Percentiles rank a stretch among this genome's conserved stretches.
These are phyloP conservation scores for Laburnicola sp. DNA, from an alignment of 2,329 filamentous ascomycete species.

Conservation along the genomic window DNA sequence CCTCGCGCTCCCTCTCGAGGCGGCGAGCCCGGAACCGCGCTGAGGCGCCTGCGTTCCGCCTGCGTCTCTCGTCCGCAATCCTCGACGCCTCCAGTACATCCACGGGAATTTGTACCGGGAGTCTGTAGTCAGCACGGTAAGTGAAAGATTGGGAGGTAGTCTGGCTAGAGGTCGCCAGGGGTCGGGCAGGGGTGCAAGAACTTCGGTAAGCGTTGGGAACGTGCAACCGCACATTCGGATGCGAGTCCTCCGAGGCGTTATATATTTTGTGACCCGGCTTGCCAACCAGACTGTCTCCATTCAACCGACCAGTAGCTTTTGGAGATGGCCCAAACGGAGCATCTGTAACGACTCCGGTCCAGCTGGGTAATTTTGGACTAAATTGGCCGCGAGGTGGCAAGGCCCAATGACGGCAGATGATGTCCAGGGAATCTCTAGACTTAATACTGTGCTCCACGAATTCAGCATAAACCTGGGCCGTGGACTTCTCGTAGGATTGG, in stretches of 20 bases:
- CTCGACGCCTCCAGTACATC: background rate
- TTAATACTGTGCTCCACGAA: slow-evolving; percentile 27
- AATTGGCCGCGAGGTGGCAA: background rate
- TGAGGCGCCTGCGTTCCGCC: background rate
- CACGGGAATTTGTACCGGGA: background rate
- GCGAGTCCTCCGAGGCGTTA: background rate
- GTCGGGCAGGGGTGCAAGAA: background rate
- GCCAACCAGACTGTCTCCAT: background rate
- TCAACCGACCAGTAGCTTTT: background rate
- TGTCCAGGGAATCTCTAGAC: slow-evolving; percentile 32
- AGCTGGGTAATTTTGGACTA: background rate
- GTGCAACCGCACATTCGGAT: too few species aligned
- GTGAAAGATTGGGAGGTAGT: too few species aligned
- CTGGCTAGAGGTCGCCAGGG: background rate
- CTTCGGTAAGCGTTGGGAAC: too few species aligned
- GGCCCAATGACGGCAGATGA: slow-evolving; percentile 45
- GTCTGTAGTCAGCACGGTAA: too few species aligned
- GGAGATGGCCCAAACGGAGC: background rate
- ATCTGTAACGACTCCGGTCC: background rate
- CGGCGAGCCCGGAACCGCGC: background rate
- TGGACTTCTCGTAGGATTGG: background rate
- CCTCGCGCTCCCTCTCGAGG: background rate
- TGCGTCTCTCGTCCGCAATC: background rate
- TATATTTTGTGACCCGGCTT: background rate
- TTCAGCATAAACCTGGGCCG: slow-evolving; percentile 23